Conservation (phyloP, 495 filamentous ascomycete genomes). For the Neurospora sp. region DNA sequence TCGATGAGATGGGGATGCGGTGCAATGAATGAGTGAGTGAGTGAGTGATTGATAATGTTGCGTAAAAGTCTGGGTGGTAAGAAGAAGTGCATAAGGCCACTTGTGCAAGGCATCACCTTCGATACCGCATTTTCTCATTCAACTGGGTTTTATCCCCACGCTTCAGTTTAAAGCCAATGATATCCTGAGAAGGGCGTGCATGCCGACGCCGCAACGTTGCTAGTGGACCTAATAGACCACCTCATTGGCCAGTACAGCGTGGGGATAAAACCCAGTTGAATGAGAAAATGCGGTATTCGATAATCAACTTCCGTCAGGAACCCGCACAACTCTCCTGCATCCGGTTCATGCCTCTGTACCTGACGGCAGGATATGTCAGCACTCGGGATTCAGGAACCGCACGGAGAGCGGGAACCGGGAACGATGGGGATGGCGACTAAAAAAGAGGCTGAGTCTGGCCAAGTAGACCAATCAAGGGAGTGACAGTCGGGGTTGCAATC, state of each 20-base stretch:
- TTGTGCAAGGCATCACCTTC: background rate
- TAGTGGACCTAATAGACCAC: too few relatives aligned
- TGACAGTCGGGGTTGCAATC: background rate
- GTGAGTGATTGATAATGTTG: background rate
- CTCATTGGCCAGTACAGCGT: too few relatives aligned
- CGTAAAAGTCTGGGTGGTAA: background rate
- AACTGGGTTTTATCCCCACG: too few relatives aligned
- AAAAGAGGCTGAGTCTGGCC: background rate
- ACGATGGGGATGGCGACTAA: background rate
- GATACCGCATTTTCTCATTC: too few relatives aligned
- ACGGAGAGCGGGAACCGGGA: background rate
- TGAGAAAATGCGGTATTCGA: too few relatives aligned
- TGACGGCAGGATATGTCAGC: background rate
- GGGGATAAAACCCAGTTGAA: too few relatives aligned
- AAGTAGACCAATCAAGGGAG: background rate
- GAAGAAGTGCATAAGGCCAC: background rate
- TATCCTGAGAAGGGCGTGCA: too few relatives aligned
- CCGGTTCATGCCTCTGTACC: background rate
- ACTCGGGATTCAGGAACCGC: background rate
- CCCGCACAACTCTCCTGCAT: background rate
- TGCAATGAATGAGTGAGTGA: background rate
- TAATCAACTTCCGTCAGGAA: background rate
- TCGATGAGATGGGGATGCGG: background rate
- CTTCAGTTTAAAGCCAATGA: too few relatives aligned
- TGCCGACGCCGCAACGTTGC: too few relatives aligned